These are phyloP conservation scores for Chaetomiaceae sp. DNA, from an alignment of 2,329 filamentous ascomycete genomes.

Conservation along the genomic window DNA sequence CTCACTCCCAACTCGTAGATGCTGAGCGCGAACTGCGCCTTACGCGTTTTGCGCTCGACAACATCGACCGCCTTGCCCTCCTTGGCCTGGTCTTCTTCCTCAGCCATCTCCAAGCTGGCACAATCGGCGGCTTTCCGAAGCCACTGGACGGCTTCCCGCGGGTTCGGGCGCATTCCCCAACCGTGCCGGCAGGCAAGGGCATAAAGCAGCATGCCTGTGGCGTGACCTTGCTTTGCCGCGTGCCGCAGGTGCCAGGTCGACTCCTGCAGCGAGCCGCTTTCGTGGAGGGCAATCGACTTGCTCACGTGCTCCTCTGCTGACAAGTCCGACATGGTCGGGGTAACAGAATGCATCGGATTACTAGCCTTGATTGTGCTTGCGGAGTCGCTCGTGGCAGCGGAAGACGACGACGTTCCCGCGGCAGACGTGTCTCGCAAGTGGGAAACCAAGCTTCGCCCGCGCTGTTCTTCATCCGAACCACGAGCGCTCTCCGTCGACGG, in stretches of 20 bases:
- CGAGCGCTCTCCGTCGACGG: constrained; percentile 42
- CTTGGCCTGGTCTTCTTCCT: constrained; percentile 66
- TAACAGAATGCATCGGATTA: constrained; percentile 40
- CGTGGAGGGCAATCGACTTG: constrained; percentile 86
- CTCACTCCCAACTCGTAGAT: constrained; percentile 96
- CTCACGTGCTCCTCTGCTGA: constrained; percentile 83
- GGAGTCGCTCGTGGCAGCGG: constrained; percentile 48
- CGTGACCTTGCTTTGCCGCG: constrained; percentile 77
- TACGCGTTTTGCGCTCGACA: constrained; percentile 71
- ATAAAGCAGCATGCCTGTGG: constrained; percentile 94
- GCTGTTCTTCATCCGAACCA: constrained; percentile 44
- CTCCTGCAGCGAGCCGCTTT: constrained; percentile 80
- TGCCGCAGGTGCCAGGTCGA: constrained; percentile 94
- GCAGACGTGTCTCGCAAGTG: constrained; percentile 34
- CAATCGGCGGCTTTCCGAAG: constrained; percentile 84
- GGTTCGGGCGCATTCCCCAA: constrained; percentile 95
- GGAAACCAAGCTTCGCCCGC: constrained; percentile 42
- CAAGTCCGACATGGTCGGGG: constrained; percentile 60
- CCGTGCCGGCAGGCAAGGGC: constrained; percentile 92
- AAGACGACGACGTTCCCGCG: constrained; percentile 43
- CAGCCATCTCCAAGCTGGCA: constrained; percentile 75
- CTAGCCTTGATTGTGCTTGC: constrained; percentile 49
- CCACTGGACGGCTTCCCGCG: constrained; percentile 86
- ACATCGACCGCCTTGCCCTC: constrained; percentile 60
- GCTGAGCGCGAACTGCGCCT: constrained; percentile 89